A percentile compares a stretch with the other conserved stretches of the same genome.
phyloP scores from a whole-genome alignment of 805 yeast species.

The Aciculoconidium aculeatum region DNA sequence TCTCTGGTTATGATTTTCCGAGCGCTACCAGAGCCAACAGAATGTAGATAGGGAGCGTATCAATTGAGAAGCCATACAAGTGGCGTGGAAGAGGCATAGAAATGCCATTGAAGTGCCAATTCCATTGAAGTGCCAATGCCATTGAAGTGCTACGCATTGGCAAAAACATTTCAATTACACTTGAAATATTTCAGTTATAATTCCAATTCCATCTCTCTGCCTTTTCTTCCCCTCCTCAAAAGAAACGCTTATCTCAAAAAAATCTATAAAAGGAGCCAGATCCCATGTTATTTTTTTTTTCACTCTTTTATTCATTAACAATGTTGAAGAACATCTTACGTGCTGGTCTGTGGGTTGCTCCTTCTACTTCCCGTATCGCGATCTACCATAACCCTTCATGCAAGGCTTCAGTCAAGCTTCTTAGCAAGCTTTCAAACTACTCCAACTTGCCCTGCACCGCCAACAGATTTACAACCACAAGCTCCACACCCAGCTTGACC shows the following conservation, averaged over 20 bases:
- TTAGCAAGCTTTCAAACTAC: slow-evolving; percentile 15
- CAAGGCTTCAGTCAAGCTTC: slow-evolving; percentile 20
- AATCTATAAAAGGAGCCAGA: slow-evolving; percentile 1
- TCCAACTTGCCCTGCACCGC: slow-evolving; percentile 15
- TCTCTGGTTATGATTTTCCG: too few species aligned
- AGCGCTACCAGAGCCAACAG: too few species aligned
- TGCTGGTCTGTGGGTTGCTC: slow-evolving; percentile 3
- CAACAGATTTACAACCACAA: slow-evolving; percentile 6
- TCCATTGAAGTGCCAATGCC: too few species aligned
- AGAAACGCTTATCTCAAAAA: slow-evolving; percentile 1
- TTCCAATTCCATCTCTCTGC: slow-evolving; percentile 1
- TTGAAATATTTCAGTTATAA: too few species aligned
- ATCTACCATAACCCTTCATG: slow-evolving; percentile 28
- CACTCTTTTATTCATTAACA: background rate
- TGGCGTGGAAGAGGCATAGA: too few species aligned
- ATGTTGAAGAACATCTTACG: slow-evolving; percentile 8
- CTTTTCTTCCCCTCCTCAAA: slow-evolving; percentile 1
- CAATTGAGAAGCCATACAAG: too few species aligned
- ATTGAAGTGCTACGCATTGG: too few species aligned
- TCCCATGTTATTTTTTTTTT: background rate
- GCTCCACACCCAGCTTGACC: slow-evolving; percentile 4
- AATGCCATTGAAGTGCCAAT: too few species aligned
- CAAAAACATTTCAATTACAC: background rate
- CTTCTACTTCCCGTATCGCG: slow-evolving; percentile 14
- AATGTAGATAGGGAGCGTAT: too few species aligned